These are phyloP conservation scores for Tolypocladium pustulatum DNA, from an alignment of 2,329 filamentous ascomycete species.

Conservation along the genomic window DNA sequence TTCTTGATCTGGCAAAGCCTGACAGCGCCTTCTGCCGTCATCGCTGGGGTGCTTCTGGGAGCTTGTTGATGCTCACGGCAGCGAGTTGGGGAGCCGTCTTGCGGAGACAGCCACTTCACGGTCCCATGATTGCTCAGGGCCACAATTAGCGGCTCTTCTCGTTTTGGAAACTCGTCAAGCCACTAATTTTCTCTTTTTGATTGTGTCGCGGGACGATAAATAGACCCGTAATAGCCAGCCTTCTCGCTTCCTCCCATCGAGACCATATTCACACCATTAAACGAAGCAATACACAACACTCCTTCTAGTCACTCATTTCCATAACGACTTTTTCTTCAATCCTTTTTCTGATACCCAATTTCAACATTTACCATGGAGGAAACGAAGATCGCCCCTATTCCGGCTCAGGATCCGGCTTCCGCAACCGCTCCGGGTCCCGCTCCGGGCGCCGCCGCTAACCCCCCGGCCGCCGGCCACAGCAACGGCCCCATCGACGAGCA, in stretches of 20 bases:
- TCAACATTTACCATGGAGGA: not conserved
- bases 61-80: not conserved
- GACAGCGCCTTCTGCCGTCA: not conserved
- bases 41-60: not conserved
- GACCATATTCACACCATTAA: not conserved
- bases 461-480: slow-evolving; percentile 5
- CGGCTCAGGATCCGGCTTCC: slow-evolving; percentile 17
- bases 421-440: slow-evolving; percentile 19
- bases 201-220: not conserved
- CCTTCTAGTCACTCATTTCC: not conserved
- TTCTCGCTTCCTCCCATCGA: not conserved
- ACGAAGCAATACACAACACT: not conserved
- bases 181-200: not conserved
- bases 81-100: not conserved
- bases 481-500: slow-evolving; percentile 28
- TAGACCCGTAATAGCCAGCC: not conserved
- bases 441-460: slow-evolving; percentile 7
- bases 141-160: not conserved
- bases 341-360: not conserved
- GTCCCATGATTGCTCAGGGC: not conserved
- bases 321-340: not conserved
- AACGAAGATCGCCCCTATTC: not conserved
- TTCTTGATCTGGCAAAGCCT: not conserved
- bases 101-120: not conserved
- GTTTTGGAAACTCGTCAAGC: not conserved